A percentile compares a stretch with the other conserved stretches of the same genome.
phyloP scores from a whole-genome alignment of 2,329 filamentous ascomycete species.

The Epichloe elymi region DNA sequence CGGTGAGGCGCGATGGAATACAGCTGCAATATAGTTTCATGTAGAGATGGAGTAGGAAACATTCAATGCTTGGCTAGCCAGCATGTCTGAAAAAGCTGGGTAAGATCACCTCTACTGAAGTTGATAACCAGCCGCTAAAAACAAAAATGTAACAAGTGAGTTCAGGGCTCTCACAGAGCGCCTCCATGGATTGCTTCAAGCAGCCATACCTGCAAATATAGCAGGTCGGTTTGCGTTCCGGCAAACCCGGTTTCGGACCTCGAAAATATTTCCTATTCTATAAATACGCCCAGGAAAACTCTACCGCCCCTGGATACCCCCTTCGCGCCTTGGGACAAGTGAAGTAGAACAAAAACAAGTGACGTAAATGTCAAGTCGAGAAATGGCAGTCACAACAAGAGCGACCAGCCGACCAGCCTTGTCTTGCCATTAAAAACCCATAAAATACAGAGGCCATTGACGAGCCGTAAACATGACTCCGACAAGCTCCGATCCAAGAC shows the following conservation, averaged over 20 bases:
- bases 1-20: too few relatives aligned
- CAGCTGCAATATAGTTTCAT: too few relatives aligned
- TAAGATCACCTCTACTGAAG: background rate
- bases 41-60: too few relatives aligned
- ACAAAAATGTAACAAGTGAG: background rate
- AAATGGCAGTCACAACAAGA: background rate
- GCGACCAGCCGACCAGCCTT: background rate
- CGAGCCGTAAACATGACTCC: background rate
- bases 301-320: background rate
- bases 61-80: too few relatives aligned
- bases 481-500: background rate
- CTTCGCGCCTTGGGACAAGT: background rate
- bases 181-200: background rate
- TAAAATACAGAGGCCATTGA: background rate
- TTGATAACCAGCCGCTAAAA: background rate
- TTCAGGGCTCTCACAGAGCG: background rate
- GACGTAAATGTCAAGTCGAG: background rate
- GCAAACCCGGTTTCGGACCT: background rate
- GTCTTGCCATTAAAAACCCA: background rate
- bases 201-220: background rate
- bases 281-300: background rate
- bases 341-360: background rate
- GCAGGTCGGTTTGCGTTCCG: background rate
- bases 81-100: too few relatives aligned
- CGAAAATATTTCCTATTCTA: background rate